Conservation (phyloP, 2,329 filamentous ascomycete species). For the Amauroascus niger region DNA sequence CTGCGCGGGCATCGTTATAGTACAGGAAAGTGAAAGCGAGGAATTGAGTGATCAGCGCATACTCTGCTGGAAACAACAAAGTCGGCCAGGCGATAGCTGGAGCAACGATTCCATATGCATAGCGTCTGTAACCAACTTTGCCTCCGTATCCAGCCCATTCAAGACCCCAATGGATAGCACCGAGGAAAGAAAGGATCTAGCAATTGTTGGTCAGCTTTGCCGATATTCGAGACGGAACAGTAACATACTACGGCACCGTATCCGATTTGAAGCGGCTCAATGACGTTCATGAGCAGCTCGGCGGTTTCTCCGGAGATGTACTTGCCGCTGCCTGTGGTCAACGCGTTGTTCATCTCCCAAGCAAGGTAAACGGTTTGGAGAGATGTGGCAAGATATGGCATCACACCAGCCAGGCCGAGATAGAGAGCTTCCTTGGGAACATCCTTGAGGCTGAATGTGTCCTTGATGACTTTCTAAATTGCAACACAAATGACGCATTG, state of each 20-base stretch:
- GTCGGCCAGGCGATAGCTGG: conserved; percentile 84
- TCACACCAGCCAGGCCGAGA: conserved; percentile 64
- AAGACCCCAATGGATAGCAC: conserved; percentile 87
- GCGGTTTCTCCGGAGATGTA: conserved; percentile 63
- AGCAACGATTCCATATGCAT: conserved; percentile 70
- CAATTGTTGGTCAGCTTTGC: not conserved
- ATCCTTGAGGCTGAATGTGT: conserved; percentile 55
- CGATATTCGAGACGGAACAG: not conserved
- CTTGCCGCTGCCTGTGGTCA: conserved; percentile 50
- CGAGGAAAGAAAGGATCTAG: conserved; percentile 87
- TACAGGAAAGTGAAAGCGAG: conserved; percentile 75
- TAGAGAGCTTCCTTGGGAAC: conserved; percentile 60
- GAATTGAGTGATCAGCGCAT: conserved; percentile 79
- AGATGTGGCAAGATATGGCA: conserved; percentile 80
- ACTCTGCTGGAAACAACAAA: conserved; percentile 70
- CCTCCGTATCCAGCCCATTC: conserved; percentile 65
- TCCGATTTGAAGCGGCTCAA: conserved; percentile 82
- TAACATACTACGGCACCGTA: conserved; percentile 70
- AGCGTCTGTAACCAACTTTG: conserved; percentile 64
- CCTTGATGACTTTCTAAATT: conserved; percentile 52
- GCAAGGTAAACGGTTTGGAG: conserved; percentile 71
- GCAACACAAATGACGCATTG: not conserved
- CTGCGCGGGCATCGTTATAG: conserved; percentile 68
- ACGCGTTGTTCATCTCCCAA: conserved; percentile 67
- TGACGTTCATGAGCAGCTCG: conserved; percentile 57